Base-by-base conservation (phyloP, 2,329 filamentous ascomycete genomes). In the Arthrobotrys iridis region DNA sequence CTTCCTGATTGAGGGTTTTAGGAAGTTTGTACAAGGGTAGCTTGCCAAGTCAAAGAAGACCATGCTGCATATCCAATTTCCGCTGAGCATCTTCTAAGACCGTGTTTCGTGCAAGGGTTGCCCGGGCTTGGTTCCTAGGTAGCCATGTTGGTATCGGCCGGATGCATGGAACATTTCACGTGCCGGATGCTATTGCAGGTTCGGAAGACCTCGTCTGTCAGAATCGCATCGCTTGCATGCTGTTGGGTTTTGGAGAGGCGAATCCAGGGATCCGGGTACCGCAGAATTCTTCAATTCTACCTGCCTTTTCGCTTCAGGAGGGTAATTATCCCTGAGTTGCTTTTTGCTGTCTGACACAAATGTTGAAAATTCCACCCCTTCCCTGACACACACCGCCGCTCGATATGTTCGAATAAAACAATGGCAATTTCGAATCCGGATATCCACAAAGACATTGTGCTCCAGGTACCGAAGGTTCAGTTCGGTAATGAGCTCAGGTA, bases 51-150 rank as follows among this genome's bases (percentile, higher is more conserved):
- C 50, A 50, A 67, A n/a, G 11, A 59, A 41, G 20, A 30, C 41
- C 50, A 50, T 57, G 64, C 40, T 46, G 64, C 50, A 48, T 48
- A 67, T 67, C 52, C 26, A 67, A 67, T 67, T 58, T 67, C 64
- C 64, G 41, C 50, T 28, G 50, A 41, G 46, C 11, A 15, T 33
- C 41, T 52, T 48, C 60, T 55, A 40, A 35, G 18, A 58, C 50
- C 50, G 40, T 50, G 43, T 50, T 63, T 63, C 30, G 28, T 40
- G 59, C 18, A 18, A 45, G 57, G 57, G 37, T 40, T 40, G 6
- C 46, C 24, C 30, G 28, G 50, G 50, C 40, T 33, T 63, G 26
- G 43, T 28, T 50, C 13, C 28, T 22, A 37, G 37, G 26, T 50
- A 50, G n/a, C 59, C 41, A 62, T 48, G 41, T 33, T 37, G 8